A percentile compares a stretch with the other conserved stretches of the same genome.
Conservation (phyloP, 1,139 yeast species). For the Saccharomyces hybrid region DNA sequence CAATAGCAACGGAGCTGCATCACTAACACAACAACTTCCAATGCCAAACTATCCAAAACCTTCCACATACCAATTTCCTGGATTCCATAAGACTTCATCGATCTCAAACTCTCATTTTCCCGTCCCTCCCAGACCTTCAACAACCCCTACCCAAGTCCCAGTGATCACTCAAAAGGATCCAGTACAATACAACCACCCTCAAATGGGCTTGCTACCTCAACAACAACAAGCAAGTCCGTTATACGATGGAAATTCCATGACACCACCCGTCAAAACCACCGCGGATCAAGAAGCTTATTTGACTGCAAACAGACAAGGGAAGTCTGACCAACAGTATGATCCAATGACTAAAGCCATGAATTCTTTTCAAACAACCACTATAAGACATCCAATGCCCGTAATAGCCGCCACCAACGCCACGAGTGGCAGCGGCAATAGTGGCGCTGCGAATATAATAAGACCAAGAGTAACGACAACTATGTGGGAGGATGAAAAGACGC, state of each 20-base stretch:
- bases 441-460: neutral
- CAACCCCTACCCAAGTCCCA: slow-evolving; percentile 10
- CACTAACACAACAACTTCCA: slow-evolving; percentile 10
- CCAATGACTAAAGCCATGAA: slow-evolving; percentile 12
- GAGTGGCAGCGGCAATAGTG: neutral
- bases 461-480: slow-evolving; percentile 53
- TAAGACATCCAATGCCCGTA: slow-evolving; percentile 8
- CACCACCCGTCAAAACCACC: neutral
- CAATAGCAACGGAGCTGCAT: slow-evolving; percentile 8
- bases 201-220: neutral
- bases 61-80: slow-evolving; percentile 10
- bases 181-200: slow-evolving; percentile 6
- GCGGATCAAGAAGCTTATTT: neutral
- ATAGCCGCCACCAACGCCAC: slow-evolving; percentile 12
- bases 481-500: slow-evolving; percentile 94
- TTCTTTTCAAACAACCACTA: slow-evolving; percentile 10
- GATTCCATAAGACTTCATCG: slow-evolving; percentile 10
- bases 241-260: neutral
- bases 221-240: slow-evolving; percentile 1
- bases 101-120: slow-evolving; percentile 11
- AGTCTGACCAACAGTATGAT: slow-evolving; percentile 1
- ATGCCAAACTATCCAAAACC: slow-evolving; percentile 11
- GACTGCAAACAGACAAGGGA: neutral
- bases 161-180: slow-evolving; percentile 16
- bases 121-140: neutral